Evolutionary conservation across 148 eudicot genomes (phyloP), one percentile per base, ranked within the genome.

Genomic region (Agrostemma githago): DNA sequence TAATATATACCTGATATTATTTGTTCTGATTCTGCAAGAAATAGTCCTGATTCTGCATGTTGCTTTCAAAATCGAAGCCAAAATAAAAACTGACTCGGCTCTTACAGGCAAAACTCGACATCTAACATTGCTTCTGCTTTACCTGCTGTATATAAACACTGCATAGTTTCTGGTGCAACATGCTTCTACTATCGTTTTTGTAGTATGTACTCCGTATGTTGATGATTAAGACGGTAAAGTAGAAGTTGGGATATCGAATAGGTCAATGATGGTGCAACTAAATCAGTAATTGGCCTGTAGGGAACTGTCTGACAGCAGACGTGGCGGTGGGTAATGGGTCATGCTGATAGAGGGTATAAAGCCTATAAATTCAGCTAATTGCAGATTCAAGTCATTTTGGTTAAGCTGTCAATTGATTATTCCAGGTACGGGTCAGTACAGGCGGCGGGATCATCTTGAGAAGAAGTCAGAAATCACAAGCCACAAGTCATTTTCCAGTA

Each of bases 11-110:
- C 3, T 15, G 21, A 11, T 59, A 41, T 61, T 79, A 61, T 79
- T 63, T 54, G 17, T 39, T 79, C 56, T 66, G 48, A 8, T 26
- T 75, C 39, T 48, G 12, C 21, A 8, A 46, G 65, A 67, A 65
- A 39, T 40, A 20, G 68, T 65, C 48, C 8, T 2, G 6, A 34
- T 34, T 38, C 38, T 42, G 16, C 58, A 20, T 19, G 65, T 17
- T 71, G 53, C 16, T 16, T n/a, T 8, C 68, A 17, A 64, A 64
- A 37, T 64, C 44, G 21, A 4, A 26, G 70, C 21, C 20, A 66
- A 42, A 10, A 17, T 16, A 19, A 48, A 9, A 46, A 66, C 42
- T 41, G 21, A 66, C 26, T 66, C 70, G 42, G 7, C 70, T n/a
- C 70, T 66, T 66, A 41, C 20, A 66, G 21, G 41, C 51, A 66